Percentiles rank a stretch among this genome's conserved stretches.
phyloP scores from a whole-genome alignment of 2,329 filamentous ascomycete species.

The Neonectria magnoliae region DNA sequence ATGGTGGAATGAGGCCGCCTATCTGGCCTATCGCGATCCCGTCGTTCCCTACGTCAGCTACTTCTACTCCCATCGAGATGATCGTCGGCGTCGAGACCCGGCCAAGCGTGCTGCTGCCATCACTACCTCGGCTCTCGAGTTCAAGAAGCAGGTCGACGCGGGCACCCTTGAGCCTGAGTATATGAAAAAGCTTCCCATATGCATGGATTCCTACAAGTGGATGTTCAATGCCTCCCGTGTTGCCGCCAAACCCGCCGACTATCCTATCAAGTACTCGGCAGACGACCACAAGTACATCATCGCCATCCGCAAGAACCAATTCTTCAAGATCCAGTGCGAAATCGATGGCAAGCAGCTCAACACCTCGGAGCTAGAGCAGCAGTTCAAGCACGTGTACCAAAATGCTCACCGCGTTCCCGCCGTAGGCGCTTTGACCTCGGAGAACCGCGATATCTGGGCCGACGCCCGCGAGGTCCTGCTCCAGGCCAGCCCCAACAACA shows the following conservation, averaged over 20 bases:
- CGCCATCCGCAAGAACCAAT: constrained; percentile 93
- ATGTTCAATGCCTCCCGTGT: constrained; percentile 98
- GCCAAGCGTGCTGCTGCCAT: constrained; percentile 94
- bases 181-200: constrained; percentile 97
- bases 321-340: constrained; percentile 91
- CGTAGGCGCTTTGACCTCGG: constrained; percentile 85
- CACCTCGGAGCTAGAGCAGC: constrained; percentile 86
- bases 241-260: constrained; percentile 82
- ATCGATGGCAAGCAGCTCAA: constrained; percentile 86
- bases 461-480: constrained; percentile 83
- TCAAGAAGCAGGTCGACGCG: constrained; percentile 90
- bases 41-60: constrained; percentile 98
- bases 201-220: constrained; percentile 98
- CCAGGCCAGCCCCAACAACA: constrained; percentile 81
- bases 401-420: constrained; percentile 76
- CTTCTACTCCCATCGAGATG: constrained; percentile 98
- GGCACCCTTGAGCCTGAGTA: constrained; percentile 93
- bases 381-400: constrained; percentile 87
- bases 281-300: constrained; percentile 87
- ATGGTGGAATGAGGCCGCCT: constrained; percentile 98
- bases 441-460: constrained; percentile 94
- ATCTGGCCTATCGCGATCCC: constrained; percentile 92
- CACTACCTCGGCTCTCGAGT: constrained; percentile 84
- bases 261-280: constrained; percentile 81
- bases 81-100: constrained; percentile 86